Conservation (phyloP, 139 green algal species). For the Mesotaenium endlicherianum region DNA sequence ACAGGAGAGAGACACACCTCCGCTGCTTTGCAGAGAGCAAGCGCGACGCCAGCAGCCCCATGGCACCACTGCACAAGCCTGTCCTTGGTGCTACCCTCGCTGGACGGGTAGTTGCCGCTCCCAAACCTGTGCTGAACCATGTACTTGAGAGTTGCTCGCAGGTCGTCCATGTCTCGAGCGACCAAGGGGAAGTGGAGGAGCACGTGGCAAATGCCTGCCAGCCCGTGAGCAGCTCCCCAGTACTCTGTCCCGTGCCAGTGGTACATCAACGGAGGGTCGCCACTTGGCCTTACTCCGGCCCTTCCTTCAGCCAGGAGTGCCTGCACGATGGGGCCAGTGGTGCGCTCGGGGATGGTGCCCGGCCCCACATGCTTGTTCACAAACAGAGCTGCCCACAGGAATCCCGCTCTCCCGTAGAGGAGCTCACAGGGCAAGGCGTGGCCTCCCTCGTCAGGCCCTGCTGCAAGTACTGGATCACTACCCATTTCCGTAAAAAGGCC, state of each 20-base stretch:
- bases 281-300: not conserved
- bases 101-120: conserved; percentile 43
- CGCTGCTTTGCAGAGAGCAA: conserved; percentile 27
- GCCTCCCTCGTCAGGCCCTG: conserved; percentile 1
- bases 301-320: not conserved
- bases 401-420: conserved; percentile 39
- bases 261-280: conserved; percentile 58
- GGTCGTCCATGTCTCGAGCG: not conserved
- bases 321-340: not conserved
- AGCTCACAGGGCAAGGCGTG: conserved; percentile 30
- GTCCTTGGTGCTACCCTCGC: not conserved
- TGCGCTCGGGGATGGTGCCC: conserved; percentile 14
- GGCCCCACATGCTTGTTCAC: conserved; percentile 20
- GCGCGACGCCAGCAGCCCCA: conserved; percentile 35
- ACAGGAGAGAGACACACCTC: no score
- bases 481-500: conserved; percentile 17
- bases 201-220: conserved; percentile 61
- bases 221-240: conserved; percentile 63
- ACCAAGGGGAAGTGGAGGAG: conserved; percentile 56
- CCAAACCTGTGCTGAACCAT: not conserved
- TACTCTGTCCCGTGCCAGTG: conserved; percentile 65
- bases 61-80: conserved; percentile 50
- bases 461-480: not conserved
- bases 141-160: not conserved
- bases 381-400: conserved; percentile 44